phyloP scores from a whole-genome alignment of 108 stramenopile genomes.

The Schizochytrium sp. region DNA sequence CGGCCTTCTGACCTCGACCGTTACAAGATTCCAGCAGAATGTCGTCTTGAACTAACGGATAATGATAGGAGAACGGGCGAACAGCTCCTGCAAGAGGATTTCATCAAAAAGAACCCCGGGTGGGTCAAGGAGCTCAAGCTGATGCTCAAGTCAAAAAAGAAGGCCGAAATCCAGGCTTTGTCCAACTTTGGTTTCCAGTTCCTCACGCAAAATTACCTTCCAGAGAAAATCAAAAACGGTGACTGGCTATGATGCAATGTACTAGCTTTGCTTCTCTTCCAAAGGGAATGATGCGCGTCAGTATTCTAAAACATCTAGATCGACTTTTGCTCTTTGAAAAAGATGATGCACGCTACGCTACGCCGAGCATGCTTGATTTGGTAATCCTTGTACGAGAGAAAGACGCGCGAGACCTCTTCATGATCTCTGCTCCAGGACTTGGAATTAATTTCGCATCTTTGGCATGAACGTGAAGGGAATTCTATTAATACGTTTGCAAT shows the following conservation, averaged over 20 bases:
- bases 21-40: constrained; percentile 73
- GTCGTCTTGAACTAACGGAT: constrained; percentile 89
- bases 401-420: too few species aligned
- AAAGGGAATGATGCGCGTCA: too few species aligned
- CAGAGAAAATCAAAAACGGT: constrained; percentile 76
- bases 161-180: constrained; percentile 78
- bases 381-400: too few species aligned
- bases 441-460: too few species aligned
- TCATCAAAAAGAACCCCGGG: constrained; percentile 81
- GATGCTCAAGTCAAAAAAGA: constrained; percentile 90
- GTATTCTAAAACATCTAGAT: too few species aligned
- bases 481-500: too few species aligned
- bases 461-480: too few species aligned
- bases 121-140: constrained; percentile 89
- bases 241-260: constrained; percentile 70
- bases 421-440: too few species aligned
- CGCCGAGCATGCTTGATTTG: too few species aligned
- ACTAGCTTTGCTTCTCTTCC: too few species aligned
- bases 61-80: constrained; percentile 92
- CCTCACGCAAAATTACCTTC: constrained; percentile 85
- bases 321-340: too few species aligned
- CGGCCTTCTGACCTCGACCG: constrained; percentile 84
- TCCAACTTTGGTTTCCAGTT: constrained; percentile 77
- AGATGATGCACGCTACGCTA: too few species aligned
- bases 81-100: constrained; percentile 83